phyloP scores from a whole-genome alignment of 805 yeast species.

The Monosporozyma unispora region DNA sequence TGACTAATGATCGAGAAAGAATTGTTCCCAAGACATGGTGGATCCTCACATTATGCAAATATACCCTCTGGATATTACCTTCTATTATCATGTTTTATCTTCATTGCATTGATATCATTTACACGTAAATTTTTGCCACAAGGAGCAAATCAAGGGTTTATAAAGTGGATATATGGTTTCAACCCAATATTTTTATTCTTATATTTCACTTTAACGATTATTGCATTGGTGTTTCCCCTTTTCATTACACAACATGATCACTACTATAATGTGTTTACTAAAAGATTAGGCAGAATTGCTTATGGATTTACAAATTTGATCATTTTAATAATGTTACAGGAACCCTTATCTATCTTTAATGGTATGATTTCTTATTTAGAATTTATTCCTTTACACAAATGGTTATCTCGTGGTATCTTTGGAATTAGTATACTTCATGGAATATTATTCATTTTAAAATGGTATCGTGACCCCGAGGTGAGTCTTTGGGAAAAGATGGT shows the following conservation, averaged over 20 bases:
- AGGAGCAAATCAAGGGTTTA: constrained; percentile 3
- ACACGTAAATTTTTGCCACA: constrained; percentile 15
- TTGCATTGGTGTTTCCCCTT: constrained; percentile 20
- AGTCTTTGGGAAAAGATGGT: constrained; percentile 29
- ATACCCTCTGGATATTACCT: constrained; percentile 51
- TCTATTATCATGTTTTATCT: constrained; percentile 35
- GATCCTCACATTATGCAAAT: constrained; percentile 43
- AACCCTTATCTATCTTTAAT: constrained; percentile 39
- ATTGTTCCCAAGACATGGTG: constrained; percentile 37
- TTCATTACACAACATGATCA: not conserved
- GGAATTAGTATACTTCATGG: constrained; percentile 41
- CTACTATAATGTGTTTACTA: constrained; percentile 14
- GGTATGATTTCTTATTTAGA: constrained; percentile 39
- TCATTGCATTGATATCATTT: constrained; percentile 31
- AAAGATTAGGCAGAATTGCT: constrained; percentile 54
- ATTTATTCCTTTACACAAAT: constrained; percentile 52
- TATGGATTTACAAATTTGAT: constrained; percentile 52
- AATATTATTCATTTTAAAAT: constrained; percentile 41
- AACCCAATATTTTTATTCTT: not conserved
- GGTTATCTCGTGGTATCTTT: constrained; percentile 56
- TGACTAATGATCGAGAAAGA: not conserved
- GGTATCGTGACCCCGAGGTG: constrained; percentile 35
- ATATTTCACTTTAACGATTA: not conserved
- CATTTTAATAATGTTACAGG: constrained; percentile 46
- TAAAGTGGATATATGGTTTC: not conserved